These are phyloP conservation scores for Marvania coccoides DNA, from an alignment of 139 green algal genomes.

Conservation along the genomic window DNA sequence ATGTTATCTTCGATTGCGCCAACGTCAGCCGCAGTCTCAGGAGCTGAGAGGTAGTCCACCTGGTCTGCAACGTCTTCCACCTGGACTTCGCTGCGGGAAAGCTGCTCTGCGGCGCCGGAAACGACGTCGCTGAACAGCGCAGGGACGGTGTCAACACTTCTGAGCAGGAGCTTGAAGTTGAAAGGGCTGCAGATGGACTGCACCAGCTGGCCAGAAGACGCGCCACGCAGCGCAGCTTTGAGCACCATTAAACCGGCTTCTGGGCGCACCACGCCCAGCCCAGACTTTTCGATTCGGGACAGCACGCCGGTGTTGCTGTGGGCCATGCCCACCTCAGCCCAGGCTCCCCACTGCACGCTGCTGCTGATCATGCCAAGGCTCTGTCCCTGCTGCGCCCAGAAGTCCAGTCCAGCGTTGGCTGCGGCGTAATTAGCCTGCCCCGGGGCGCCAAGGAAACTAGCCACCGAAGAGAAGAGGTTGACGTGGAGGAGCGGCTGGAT, in stretches of 20 bases:
- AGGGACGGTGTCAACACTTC: too few species aligned
- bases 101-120: too few species aligned
- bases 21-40: neutral
- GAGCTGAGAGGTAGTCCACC: too few species aligned
- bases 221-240: constrained; percentile 15
- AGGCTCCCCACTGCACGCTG: constrained; percentile 42
- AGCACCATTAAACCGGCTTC: neutral
- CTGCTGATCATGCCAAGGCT: neutral
- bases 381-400: neutral
- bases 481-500: neutral
- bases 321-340: constrained; percentile 65
- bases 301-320: constrained; percentile 3
- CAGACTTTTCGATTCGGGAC: constrained; percentile 49
- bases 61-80: too few species aligned
- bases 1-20: neutral
- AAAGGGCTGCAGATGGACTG: neutral
- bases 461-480: constrained; percentile 42
- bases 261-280: constrained; percentile 46
- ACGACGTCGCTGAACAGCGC: too few species aligned
- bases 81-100: too few species aligned
- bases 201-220: neutral
- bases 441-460: constrained; percentile 22
- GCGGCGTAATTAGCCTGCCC: constrained; percentile 43
- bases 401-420: constrained; percentile 32
- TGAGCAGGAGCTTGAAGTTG: neutral